A percentile compares a stretch with the other conserved stretches of the same genome.
Conservation (phyloP, 345 rosid species). For the Citrus medica region DNA sequence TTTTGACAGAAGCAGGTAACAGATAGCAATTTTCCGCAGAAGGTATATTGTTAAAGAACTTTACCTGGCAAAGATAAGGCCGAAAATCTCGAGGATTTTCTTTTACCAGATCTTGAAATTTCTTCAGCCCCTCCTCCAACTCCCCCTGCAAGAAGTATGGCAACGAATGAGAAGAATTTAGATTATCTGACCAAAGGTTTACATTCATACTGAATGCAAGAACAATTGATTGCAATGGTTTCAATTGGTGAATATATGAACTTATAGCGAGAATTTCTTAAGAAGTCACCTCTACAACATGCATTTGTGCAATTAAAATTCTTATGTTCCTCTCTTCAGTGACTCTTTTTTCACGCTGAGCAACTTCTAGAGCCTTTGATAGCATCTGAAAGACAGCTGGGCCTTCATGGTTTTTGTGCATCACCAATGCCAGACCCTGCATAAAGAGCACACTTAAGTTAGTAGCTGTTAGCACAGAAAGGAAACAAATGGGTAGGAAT, state of each 20-base stretch:
- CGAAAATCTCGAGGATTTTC: conserved; percentile 92
- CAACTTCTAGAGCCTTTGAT: conserved; percentile 58
- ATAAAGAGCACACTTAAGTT: neutral
- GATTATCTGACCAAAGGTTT: neutral
- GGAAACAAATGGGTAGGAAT: neutral
- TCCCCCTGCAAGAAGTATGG: conserved; percentile 49
- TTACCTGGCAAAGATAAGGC: conserved; percentile 94
- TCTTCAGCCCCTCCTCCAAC: conserved; percentile 65
- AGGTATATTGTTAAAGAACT: neutral
- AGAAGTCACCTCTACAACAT: conserved; percentile 59
- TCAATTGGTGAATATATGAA: neutral
- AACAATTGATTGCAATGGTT: too few relatives aligned
- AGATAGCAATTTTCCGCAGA: neutral
- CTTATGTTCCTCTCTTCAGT: conserved; percentile 83
- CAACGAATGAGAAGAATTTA: neutral
- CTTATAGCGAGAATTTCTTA: neutral
- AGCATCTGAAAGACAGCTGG: conserved; percentile 83
- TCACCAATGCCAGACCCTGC: conserved; percentile 88
- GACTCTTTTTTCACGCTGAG: conserved; percentile 48
- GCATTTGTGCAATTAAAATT: conserved; percentile 86
- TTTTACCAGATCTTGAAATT: conserved; percentile 63
- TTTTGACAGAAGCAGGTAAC: neutral
- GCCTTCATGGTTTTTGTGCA: conserved; percentile 83
- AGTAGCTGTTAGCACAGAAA: neutral
- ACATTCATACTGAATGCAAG: too few relatives aligned